Conservation (phyloP, 2,329 filamentous ascomycete species). For the Penicillium nordicum region DNA sequence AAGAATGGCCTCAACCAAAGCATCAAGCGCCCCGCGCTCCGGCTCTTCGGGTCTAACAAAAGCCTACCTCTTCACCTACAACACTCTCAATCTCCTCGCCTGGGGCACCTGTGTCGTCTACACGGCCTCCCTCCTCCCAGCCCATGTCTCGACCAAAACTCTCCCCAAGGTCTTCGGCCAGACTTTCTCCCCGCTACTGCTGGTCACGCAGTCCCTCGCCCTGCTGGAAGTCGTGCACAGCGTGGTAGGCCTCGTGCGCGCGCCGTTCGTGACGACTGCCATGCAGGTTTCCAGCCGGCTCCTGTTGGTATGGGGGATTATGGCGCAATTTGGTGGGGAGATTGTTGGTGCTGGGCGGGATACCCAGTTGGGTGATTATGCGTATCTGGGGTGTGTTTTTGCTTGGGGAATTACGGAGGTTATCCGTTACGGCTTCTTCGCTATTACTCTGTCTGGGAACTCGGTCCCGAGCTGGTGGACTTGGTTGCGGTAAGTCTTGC, state of each 20-base stretch:
- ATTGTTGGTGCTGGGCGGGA: slow-evolving; percentile 26
- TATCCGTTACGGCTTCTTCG: slow-evolving; percentile 89
- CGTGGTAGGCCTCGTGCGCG: slow-evolving; percentile 73
- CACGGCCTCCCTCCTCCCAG: slow-evolving; percentile 56
- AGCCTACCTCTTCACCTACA: slow-evolving; percentile 81
- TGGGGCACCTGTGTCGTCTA: slow-evolving; percentile 76
- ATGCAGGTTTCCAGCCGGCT: slow-evolving; percentile 89
- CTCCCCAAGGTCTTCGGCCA: slow-evolving; percentile 46
- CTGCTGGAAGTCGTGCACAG: slow-evolving; percentile 81
- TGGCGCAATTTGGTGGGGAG: slow-evolving; percentile 59
- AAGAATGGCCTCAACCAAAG: slow-evolving; percentile 17
- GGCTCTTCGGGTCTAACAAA: slow-evolving; percentile 51
- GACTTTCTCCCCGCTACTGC: slow-evolving; percentile 39
- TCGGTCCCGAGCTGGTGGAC: slow-evolving; percentile 64
- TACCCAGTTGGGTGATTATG: slow-evolving; percentile 37
- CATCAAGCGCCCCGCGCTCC: slow-evolving; percentile 11
- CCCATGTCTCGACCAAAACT: slow-evolving; percentile 49
- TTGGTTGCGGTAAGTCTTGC: slow-evolving; percentile 52
- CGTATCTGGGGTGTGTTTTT: slow-evolving; percentile 54
- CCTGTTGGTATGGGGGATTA: slow-evolving; percentile 83
- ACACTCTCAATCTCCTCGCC: slow-evolving; percentile 69
- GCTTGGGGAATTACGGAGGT: slow-evolving; percentile 92
- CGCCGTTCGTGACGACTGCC: slow-evolving; percentile 76
- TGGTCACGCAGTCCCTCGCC: slow-evolving; percentile 77
- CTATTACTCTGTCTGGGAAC: slow-evolving; percentile 56